These are phyloP conservation scores for Hypoxylon rubiginosum DNA, from an alignment of 2,329 filamentous ascomycete species.

Conservation along the genomic window DNA sequence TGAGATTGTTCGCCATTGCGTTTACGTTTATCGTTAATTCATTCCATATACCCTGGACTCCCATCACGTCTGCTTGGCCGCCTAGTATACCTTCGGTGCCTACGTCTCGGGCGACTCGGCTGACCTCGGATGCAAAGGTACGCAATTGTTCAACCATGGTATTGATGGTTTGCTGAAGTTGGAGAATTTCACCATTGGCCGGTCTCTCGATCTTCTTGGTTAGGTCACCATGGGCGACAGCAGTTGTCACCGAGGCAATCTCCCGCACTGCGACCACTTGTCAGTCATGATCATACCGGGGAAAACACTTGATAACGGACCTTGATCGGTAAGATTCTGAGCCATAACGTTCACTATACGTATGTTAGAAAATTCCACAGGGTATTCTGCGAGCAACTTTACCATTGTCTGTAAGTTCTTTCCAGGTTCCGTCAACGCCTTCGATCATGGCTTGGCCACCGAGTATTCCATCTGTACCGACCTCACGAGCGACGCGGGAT, in stretches of 20 bases:
- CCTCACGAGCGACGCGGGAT: slow-evolving; percentile 92
- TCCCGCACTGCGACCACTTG: slow-evolving; percentile 72
- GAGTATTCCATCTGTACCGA: slow-evolving; percentile 94
- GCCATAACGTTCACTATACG: slow-evolving; percentile 82
- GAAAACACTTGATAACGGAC: slow-evolving; percentile 52
- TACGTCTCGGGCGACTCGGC: slow-evolving; percentile 84
- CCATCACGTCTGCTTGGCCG: slow-evolving; percentile 85
- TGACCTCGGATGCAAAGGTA: slow-evolving; percentile 87
- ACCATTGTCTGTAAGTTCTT: slow-evolving; percentile 92
- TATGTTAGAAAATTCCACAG: slow-evolving; percentile 44
- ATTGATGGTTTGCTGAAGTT: slow-evolving; percentile 88
- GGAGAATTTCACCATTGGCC: slow-evolving; percentile 84
- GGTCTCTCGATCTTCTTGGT: slow-evolving; percentile 88
- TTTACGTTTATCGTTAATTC: slow-evolving; percentile 88
- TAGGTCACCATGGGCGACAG: slow-evolving; percentile 84
- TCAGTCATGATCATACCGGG: slow-evolving; percentile 14
- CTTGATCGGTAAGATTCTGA: slow-evolving; percentile 83
- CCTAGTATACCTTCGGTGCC: slow-evolving; percentile 87
- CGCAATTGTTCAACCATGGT: slow-evolving; percentile 90
- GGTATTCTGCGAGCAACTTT: slow-evolving; percentile 43
- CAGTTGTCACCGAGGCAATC: slow-evolving; percentile 86
- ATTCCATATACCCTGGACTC: slow-evolving; percentile 90
- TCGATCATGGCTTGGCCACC: slow-evolving; percentile 94
- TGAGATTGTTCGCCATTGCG: slow-evolving; percentile 89
- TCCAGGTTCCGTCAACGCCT: slow-evolving; percentile 97